Evolutionary conservation across 2,329 filamentous ascomycete genomes (phyloP), one percentile per base, ranked within the genome.

Genomic region (Penicillium decumbens): DNA sequence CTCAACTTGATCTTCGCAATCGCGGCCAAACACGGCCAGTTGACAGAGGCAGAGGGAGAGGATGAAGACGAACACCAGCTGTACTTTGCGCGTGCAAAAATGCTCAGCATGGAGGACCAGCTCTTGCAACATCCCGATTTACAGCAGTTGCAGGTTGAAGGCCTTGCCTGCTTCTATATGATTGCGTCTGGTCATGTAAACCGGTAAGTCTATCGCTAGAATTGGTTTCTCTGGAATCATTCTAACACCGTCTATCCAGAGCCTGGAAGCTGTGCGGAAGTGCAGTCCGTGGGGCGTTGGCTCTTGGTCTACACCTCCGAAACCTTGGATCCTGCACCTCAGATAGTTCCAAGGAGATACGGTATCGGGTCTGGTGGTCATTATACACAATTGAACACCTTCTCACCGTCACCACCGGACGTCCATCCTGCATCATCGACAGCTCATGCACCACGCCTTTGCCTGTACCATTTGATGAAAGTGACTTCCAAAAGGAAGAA

Each of bases 311-410:
- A 42, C 72, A 75, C 54, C 58, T 75, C 48, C 67, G 65, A 35
- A 74, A 73, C 35, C 61, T 70, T 6, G 71, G 68, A 25, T 47
- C 49, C 6, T 64, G 60, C 29, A 66, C 70, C 24, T 65, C 68
- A 2, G 67, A 73, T 49, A 66, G 61, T 6, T 70, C 71, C 18
- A 74, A 72, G 42, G 72, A 74, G 51, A 69, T 72, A 28, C 65
- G 72, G 38, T 74, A 73, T 49, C 68, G 72, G 15, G 66, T 74
- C 18, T 75, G 73, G 73, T 75, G 72, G 69, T 68, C 72, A 23
- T 51, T 75, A 20, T 72, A 73, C 53, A 65, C 64, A 8, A 49
- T 75, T 15, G 73, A 76, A 45, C 69, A 72, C 46, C 66, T 70
- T 13, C 64, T 76, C 15, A 68, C 67, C 42, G 62, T 69, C 28